phyloP scores from a whole-genome alignment of 495 filamentous ascomycete species.

The Penicillium fimorum region DNA sequence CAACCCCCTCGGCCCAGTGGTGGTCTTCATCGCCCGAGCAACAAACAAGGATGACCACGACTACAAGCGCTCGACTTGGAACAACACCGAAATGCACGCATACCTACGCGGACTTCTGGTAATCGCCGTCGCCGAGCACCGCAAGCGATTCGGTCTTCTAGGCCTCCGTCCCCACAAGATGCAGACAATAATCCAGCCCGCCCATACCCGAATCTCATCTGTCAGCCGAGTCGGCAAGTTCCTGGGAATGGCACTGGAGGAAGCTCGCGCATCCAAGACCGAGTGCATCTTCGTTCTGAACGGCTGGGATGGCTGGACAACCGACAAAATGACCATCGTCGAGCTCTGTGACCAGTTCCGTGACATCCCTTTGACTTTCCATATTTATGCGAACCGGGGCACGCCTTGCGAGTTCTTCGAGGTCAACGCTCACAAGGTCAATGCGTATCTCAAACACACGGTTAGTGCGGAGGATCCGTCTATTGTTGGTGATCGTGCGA shows the following conservation, averaged over 20 bases:
- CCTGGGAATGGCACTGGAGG: neutral
- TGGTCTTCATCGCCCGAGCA: conserved; percentile 8
- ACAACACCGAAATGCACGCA: conserved; percentile 3
- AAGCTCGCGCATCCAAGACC: neutral
- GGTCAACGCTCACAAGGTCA: conserved; percentile 5
- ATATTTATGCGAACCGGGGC: conserved; percentile 4
- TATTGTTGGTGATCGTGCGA: neutral
- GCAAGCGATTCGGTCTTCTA: conserved; percentile 2
- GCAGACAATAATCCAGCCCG: conserved; percentile 5
- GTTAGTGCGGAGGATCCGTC: neutral
- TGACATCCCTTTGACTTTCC: neutral
- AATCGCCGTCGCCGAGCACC: conserved; percentile 1
- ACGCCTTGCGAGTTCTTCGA: conserved; percentile 4
- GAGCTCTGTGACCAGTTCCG: neutral
- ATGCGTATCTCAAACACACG: neutral
- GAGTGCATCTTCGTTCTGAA: conserved; percentile 4
- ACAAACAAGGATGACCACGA: neutral
- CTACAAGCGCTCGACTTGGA: neutral
- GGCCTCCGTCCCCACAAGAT: conserved; percentile 3
- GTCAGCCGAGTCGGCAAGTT: neutral
- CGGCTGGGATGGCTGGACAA: conserved; percentile 10
- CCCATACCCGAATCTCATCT: neutral
- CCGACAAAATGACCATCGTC: neutral
- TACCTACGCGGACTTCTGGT: conserved; percentile 5
- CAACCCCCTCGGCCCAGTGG: neutral